phyloP scores from a whole-genome alignment of 306 rosid genomes.

The Quercus suber region DNA sequence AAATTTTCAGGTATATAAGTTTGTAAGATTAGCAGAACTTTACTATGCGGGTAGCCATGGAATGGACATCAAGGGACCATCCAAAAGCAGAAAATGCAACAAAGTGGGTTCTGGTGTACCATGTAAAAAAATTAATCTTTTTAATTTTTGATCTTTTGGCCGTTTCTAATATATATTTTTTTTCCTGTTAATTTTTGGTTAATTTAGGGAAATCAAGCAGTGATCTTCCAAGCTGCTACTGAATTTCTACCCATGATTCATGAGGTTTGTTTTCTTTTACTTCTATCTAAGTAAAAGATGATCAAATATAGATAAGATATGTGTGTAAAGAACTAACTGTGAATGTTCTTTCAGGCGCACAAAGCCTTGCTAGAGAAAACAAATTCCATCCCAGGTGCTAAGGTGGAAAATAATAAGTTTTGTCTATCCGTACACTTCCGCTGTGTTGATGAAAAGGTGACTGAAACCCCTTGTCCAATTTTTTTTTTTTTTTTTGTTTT shows the following conservation, averaged over 20 bases:
- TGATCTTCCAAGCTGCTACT: slow-evolving; percentile 76
- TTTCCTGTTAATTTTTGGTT: not conserved
- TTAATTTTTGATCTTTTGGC: not conserved
- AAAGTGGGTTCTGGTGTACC: slow-evolving; percentile 40
- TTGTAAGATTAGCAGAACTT: slow-evolving; percentile 70
- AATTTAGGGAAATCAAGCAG: slow-evolving; percentile 54
- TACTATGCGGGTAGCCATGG: slow-evolving; percentile 99
- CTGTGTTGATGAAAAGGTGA: slow-evolving; percentile 92
- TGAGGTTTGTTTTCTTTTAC: slow-evolving; percentile 49
- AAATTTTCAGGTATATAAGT: slow-evolving; percentile 60
- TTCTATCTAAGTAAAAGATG: not conserved
- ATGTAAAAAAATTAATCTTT: not conserved
- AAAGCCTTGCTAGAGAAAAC: slow-evolving; percentile 63
- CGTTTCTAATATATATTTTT: slow-evolving; percentile 6
- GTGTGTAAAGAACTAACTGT: not conserved
- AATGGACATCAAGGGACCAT: slow-evolving; percentile 93
- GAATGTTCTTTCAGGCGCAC: slow-evolving; percentile 46
- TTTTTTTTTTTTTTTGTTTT: not conserved
- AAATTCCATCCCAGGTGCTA: slow-evolving; percentile 71
- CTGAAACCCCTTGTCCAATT: not conserved
- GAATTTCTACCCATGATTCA: slow-evolving; percentile 81
- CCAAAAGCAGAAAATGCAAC: slow-evolving; percentile 40
- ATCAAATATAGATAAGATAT: not conserved
- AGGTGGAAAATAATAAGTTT: slow-evolving; percentile 85
- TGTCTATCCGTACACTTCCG: slow-evolving; percentile 95